Conservation (phyloP, 768 basidiomycete genomes). For the Leucosporidium creatinivorum region DNA sequence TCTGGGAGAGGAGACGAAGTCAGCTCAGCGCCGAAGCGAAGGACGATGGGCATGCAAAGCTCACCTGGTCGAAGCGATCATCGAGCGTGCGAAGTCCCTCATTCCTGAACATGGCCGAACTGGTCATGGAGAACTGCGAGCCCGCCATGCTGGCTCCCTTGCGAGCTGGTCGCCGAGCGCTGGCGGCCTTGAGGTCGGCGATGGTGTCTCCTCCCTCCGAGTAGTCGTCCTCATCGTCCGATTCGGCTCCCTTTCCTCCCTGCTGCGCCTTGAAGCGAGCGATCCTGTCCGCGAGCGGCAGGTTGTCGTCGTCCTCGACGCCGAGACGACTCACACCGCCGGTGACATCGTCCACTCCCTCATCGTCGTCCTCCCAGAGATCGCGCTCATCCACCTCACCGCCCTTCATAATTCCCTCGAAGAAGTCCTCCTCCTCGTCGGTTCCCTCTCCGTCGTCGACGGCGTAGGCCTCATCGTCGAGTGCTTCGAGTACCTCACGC, state of each 20-base stretch:
- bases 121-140: slow-evolving; percentile 93
- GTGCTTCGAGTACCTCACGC: slow-evolving; percentile 81
- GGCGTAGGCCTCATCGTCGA: slow-evolving; percentile 89
- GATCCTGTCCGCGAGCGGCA: slow-evolving; percentile 14
- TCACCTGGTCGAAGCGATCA: slow-evolving; percentile 86
- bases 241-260: slow-evolving; percentile 6
- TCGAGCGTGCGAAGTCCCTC: slow-evolving; percentile 81
- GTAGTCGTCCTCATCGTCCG: slow-evolving; percentile 28
- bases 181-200: slow-evolving; percentile 67
- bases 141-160: slow-evolving; percentile 49
- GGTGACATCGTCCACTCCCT: slow-evolving; percentile 34
- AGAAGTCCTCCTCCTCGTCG: slow-evolving; percentile 57
- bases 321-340: slow-evolving; percentile 27
- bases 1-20: slow-evolving; percentile 45
- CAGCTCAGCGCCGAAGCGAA: too few relatives aligned
- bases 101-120: slow-evolving; percentile 89
- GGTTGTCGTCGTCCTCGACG: slow-evolving; percentile 26
- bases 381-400: slow-evolving; percentile 48
- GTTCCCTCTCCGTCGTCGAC: slow-evolving; percentile 59
- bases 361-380: slow-evolving; percentile 38
- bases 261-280: slow-evolving; percentile 23
- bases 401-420: slow-evolving; percentile 32
- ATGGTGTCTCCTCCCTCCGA: slow-evolving; percentile 78
- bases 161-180: slow-evolving; percentile 60
- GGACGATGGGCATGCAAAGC: slow-evolving; percentile 24